Evolutionary conservation across 352 stramenopile genomes (phyloP).

Genomic region (Pythium phragmitis): DNA sequence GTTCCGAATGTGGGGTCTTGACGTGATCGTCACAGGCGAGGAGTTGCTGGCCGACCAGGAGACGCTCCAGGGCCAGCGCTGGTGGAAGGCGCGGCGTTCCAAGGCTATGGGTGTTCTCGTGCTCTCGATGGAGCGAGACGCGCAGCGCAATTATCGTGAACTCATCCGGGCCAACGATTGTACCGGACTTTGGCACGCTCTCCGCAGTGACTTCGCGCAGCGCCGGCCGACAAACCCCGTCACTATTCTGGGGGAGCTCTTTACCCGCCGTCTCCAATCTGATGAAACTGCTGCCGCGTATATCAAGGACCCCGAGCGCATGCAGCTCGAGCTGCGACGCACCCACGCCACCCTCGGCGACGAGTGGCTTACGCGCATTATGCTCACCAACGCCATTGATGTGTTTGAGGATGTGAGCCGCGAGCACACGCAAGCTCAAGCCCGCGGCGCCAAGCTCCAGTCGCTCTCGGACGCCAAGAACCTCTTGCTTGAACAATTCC

Average conservation of each 20-base stretch:
- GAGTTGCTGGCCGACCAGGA: too few relatives aligned
- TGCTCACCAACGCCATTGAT: conserved; percentile 7
- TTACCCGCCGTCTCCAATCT: background rate
- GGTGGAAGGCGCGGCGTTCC: too few relatives aligned
- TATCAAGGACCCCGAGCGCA: background rate
- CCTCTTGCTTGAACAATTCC: background rate
- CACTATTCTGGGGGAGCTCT: background rate
- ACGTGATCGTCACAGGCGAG: too few relatives aligned
- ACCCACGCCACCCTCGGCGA: background rate
- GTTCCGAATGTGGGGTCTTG: too few relatives aligned
- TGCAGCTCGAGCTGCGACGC: background rate
- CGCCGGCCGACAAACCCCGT: background rate
- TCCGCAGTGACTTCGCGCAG: background rate
- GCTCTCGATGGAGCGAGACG: too few relatives aligned
- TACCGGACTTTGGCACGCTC: too few relatives aligned
- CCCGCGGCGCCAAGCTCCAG: too few relatives aligned
- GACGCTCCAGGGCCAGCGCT: too few relatives aligned
- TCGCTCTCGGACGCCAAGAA: too few relatives aligned
- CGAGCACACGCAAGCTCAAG: background rate
- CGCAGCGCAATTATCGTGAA: background rate
- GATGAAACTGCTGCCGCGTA: background rate
- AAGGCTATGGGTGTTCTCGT: too few relatives aligned
- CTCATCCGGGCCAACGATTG: background rate
- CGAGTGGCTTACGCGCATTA: background rate
- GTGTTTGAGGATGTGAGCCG: conserved; percentile 1